Evolutionary conservation across 176 grass and related monocot genomes (phyloP).

Genomic region (Zea mays): DNA sequence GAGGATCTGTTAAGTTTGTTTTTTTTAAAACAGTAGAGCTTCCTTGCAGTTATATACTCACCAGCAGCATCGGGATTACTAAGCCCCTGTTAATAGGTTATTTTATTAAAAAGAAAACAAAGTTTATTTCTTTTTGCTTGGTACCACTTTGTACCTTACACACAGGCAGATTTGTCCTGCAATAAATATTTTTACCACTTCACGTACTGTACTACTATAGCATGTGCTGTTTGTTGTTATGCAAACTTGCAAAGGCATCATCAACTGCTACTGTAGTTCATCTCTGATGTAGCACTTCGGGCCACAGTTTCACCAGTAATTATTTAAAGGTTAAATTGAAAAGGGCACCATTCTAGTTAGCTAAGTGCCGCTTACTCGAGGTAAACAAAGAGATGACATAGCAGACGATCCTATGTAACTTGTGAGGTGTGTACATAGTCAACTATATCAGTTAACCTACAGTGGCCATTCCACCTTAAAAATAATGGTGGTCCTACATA

Average conservation of each 20-base stretch:
- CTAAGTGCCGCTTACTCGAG: not conserved
- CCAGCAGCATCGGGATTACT: not conserved
- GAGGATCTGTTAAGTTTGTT: slow-evolving; percentile 1
- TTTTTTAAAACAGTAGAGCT: not conserved
- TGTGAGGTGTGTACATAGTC: not conserved
- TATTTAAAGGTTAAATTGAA: not conserved
- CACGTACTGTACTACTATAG: not conserved
- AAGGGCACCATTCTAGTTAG: not conserved
- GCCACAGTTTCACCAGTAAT: not conserved
- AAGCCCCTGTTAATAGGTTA: not conserved
- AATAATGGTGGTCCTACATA: not conserved
- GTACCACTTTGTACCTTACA: not conserved
- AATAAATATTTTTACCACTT: not conserved
- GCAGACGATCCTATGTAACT: not conserved
- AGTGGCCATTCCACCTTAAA: not conserved
- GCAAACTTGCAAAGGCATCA: slow-evolving; percentile 22
- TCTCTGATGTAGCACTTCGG: not conserved
- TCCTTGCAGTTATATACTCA: not conserved
- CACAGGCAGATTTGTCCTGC: slow-evolving; percentile 3
- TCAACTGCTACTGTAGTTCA: not conserved
- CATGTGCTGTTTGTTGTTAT: not conserved
- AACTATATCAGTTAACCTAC: not conserved
- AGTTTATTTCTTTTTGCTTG: slow-evolving; percentile 25
- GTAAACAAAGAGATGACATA: not conserved
- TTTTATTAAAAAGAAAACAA: not conserved